Evolutionary conservation across 176 grass and related monocot genomes (phyloP), one percentile per base, ranked within the genome.

Genomic region (Secale cereale): DNA sequence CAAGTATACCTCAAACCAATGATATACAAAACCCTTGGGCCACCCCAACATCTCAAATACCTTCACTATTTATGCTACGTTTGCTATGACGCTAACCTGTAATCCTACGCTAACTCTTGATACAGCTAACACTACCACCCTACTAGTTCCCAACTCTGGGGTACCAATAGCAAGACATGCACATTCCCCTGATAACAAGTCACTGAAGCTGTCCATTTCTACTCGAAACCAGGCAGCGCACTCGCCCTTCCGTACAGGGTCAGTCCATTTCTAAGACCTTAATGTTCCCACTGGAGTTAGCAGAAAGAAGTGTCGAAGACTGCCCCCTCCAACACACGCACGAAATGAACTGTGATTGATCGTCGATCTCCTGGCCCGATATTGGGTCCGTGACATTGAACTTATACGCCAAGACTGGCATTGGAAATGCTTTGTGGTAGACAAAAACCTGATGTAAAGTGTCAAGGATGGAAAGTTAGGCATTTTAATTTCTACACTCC

Each of bases 261-360:
- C 76, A 99, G 73, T 92, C 97, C 97, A 99, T 96, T 84, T 99
- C 93, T 88, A 99, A 86, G 66, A 99, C 77, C 80, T 94, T 96
- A 79, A 99, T 92, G 65, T 94, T 96, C 25, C 97, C 97, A 20
- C 91, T 94, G 31, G 97, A 99, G 85, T 95, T 99, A 54, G 91
- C 97, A 50, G 88, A 94, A 81, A 99, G 92, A 71, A 99, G 89
- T 29, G 81, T 96, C 15, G 93, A 86, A 48, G 93, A 94, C 60
- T 93, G 86, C 65, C 91, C 97, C 61, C 90, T 87, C 97, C 97
- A 99, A 41, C 93, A 99, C 62, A 99, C 91, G 29, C 90, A 96
- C 33, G 97, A 99, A 84, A 99, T 92, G 86, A 96, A 99, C 66
- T 99, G 97, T 32, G 93, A 77, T 6, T 85, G 79, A 64, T 96